Evolutionary conservation across 176 grass and related monocot genomes (phyloP).

Genomic region (Carex myosuroides): DNA sequence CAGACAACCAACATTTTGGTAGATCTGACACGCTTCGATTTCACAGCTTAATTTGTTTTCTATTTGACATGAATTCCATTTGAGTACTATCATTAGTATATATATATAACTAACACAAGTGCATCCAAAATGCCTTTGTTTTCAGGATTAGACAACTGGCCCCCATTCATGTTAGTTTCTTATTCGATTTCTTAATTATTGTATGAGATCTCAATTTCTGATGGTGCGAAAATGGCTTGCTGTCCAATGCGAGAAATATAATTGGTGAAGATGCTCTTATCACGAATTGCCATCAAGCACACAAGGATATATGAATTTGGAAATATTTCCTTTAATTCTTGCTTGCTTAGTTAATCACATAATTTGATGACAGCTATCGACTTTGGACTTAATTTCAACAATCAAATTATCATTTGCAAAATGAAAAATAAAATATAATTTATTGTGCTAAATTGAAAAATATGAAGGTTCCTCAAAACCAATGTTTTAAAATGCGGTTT

Average conservation of each 20-base stretch:
- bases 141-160: background rate
- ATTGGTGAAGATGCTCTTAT: background rate
- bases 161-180: background rate
- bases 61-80: background rate
- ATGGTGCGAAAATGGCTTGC: background rate
- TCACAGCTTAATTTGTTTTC: background rate
- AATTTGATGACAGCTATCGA: no score
- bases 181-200: background rate
- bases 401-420: background rate
- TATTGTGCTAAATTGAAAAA: background rate
- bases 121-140: background rate
- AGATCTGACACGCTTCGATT: slow-evolving; percentile 26
- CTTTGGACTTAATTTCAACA: background rate
- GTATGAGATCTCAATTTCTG: background rate
- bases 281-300: background rate
- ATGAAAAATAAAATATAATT: background rate
- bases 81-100: background rate
- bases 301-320: background rate
- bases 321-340: no score
- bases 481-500: no score
- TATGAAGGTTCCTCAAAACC: background rate
- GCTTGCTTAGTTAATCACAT: no score
- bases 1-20: slow-evolving; percentile 26
- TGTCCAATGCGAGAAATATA: background rate
- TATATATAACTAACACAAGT: background rate